Conservation (phyloP, 2,329 filamentous ascomycete genomes). For the Lizonia empirigonia region DNA sequence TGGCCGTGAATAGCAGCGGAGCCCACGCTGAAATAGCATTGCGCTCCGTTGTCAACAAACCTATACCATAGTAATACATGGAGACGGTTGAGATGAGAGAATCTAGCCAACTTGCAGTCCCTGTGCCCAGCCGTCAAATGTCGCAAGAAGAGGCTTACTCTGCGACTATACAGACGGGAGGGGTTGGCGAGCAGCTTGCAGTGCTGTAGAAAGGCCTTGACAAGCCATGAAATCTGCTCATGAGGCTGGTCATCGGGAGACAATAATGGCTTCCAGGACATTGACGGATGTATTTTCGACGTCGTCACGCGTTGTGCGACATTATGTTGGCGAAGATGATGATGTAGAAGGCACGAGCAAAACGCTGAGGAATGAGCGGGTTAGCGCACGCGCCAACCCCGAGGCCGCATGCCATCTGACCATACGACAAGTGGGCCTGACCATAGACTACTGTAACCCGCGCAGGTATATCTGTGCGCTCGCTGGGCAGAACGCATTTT, state of each 20-base stretch:
- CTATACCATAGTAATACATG: neutral
- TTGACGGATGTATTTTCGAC: constrained; percentile 16
- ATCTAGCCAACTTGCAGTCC: constrained; percentile 5
- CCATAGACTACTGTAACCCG: too few species aligned
- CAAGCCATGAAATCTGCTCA: constrained; percentile 9
- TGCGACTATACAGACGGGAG: constrained; percentile 11
- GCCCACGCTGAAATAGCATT: constrained; percentile 19
- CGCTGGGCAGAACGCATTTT: too few species aligned
- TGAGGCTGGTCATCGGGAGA: constrained; percentile 16
- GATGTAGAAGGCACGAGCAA: constrained; percentile 15
- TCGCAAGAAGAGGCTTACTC: constrained; percentile 8
- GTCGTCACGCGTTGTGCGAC: constrained; percentile 26
- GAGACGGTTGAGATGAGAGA: constrained; percentile 2
- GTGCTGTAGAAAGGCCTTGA: constrained; percentile 16
- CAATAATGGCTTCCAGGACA: constrained; percentile 8
- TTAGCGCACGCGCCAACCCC: constrained; percentile 22
- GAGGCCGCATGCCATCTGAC: too few species aligned
- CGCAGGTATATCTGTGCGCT: too few species aligned
- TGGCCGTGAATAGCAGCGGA: constrained; percentile 18
- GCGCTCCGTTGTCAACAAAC: constrained; percentile 17
- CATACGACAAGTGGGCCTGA: too few species aligned
- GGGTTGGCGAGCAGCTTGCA: constrained; percentile 1
- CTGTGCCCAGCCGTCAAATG: constrained; percentile 12
- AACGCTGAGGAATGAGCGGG: constrained; percentile 22
- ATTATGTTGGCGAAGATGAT: constrained; percentile 19